Evolutionary conservation across 148 eudicot genomes (phyloP).

Genomic region (Nepenthes mirabilis): DNA sequence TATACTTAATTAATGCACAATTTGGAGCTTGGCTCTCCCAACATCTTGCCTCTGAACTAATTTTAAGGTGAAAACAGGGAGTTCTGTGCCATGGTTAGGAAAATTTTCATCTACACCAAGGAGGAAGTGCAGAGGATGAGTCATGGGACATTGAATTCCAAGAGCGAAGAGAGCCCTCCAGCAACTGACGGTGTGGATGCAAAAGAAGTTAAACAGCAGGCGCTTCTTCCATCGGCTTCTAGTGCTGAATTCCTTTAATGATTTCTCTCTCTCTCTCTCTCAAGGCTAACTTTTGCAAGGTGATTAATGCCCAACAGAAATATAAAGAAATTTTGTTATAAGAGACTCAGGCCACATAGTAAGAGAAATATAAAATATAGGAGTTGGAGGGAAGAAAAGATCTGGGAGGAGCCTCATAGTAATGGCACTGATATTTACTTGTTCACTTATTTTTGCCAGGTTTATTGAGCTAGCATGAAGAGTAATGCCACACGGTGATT

Average conservation of each 20-base stretch:
- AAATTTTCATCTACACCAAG: conserved; percentile 74
- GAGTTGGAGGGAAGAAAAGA: too few species aligned
- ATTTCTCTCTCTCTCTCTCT: neutral
- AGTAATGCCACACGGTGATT: neutral
- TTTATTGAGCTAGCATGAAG: too few species aligned
- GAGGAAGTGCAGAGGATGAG: conserved; percentile 91
- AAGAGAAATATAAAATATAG: too few species aligned
- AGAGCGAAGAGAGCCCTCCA: conserved; percentile 41
- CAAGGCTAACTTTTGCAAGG: too few species aligned
- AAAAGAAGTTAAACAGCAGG: conserved; percentile 32
- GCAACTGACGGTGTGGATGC: conserved; percentile 40
- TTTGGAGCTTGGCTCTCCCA: neutral
- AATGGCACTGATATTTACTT: too few species aligned
- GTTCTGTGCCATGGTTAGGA: conserved; percentile 84
- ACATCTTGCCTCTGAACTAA: neutral
- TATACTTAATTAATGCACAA: too few species aligned
- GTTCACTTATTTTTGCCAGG: too few species aligned
- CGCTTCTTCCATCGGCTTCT: conserved; percentile 21
- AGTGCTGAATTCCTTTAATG: conserved; percentile 10
- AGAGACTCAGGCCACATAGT: too few species aligned
- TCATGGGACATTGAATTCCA: conserved; percentile 45
- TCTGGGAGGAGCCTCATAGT: too few species aligned
- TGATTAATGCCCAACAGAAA: too few species aligned
- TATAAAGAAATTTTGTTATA: too few species aligned
- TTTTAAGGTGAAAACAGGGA: conserved; percentile 37